Percentiles rank a stretch among this genome's conserved stretches.
phyloP scores from a whole-genome alignment of 164 flowering plant species.

The Warburgia ugandensis region DNA sequence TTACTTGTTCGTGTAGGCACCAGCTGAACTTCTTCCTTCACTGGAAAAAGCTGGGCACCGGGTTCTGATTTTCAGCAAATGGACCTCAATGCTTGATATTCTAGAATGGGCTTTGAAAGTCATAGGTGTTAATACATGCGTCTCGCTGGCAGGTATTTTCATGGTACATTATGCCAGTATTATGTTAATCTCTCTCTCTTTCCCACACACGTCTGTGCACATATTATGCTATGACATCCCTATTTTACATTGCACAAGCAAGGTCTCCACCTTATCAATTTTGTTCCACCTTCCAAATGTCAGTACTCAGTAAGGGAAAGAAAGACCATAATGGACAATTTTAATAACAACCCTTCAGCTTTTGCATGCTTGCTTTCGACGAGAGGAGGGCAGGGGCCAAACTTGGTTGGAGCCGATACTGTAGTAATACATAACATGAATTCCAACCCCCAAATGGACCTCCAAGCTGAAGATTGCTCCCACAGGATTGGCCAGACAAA shows the following conservation, averaged over 20 bases:
- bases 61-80: constrained; percentile 89
- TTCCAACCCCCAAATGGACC: constrained; percentile 94
- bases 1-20: constrained; percentile 41
- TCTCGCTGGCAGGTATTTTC: constrained; percentile 82
- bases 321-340: constrained; percentile 82
- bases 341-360: constrained; percentile 74
- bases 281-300: constrained; percentile 3
- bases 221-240: no score
- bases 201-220: no score
- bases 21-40: constrained; percentile 72
- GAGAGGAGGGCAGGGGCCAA: constrained; percentile 94
- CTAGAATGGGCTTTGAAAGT: constrained; percentile 95
- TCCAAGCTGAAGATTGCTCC: constrained; percentile 97
- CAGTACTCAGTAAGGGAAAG: constrained; percentile 94
- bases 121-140: constrained; percentile 73
- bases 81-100: constrained; percentile 99
- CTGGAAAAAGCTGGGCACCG: constrained; percentile 65
- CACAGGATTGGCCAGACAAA: constrained; percentile 94
- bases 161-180: no score
- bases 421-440: constrained; percentile 98
- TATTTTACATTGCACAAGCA: no score
- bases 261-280: not conserved
- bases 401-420: constrained; percentile 91
- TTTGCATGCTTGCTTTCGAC: constrained; percentile 96
- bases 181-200: no score